These are phyloP conservation scores for Plasmodium blacklocki DNA, from an alignment of 169 alveolate species.

Conservation along the genomic window DNA sequence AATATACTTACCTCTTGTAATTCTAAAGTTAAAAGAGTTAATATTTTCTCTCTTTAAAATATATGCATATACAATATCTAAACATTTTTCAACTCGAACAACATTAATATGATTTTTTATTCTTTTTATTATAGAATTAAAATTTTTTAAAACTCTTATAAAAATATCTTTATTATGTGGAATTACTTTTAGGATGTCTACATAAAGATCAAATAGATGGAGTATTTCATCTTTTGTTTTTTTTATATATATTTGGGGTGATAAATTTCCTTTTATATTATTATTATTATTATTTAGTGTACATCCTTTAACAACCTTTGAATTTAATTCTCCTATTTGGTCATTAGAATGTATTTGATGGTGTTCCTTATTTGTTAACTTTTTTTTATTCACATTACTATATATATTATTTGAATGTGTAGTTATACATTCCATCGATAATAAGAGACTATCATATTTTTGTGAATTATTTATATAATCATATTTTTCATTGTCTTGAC, in stretches of 20 bases:
- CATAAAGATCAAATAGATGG: constrained; percentile 25
- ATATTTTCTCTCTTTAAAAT: constrained; percentile 31
- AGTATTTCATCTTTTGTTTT: constrained; percentile 12
- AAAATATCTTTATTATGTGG: constrained; percentile 37
- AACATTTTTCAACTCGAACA: constrained; percentile 16
- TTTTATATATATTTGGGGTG: too few relatives aligned
- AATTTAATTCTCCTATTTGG: too few relatives aligned
- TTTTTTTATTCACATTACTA: background rate
- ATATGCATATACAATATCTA: constrained; percentile 62
- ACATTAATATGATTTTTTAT: constrained; percentile 2
- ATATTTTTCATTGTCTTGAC: too few relatives aligned
- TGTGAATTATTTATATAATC: too few relatives aligned
- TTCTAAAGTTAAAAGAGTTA: constrained; percentile 11
- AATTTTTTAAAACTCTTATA: constrained; percentile 37
- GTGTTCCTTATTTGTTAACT: background rate
- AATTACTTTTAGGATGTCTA: constrained; percentile 40
- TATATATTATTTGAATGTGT: too few relatives aligned
- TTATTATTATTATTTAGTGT: background rate
- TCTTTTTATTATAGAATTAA: constrained; percentile 22
- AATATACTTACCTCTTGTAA: constrained; percentile 16
- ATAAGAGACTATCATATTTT: too few relatives aligned
- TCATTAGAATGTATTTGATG: background rate
- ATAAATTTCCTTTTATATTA: background rate
- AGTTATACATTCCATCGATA: too few relatives aligned
- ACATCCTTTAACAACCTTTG: too few relatives aligned